Evolutionary conservation across 164 flowering plant genomes (phyloP).

Genomic region (Aristolochia fimbriata): DNA sequence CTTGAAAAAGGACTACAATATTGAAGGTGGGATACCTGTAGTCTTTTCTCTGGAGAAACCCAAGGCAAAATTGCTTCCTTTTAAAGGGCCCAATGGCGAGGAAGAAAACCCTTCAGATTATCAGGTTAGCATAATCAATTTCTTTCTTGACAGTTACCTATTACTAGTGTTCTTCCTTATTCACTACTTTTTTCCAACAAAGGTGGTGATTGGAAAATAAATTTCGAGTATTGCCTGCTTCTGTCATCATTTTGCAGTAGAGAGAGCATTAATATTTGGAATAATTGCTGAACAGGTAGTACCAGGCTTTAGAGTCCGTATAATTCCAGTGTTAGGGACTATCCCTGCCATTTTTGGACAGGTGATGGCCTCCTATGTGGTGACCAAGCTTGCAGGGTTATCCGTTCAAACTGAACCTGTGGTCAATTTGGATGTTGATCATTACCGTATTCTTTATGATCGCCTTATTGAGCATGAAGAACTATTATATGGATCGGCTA

Average conservation of each 20-base stretch:
- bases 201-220: not conserved
- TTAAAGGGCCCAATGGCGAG: slow-evolving; percentile 69
- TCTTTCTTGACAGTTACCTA: not conserved
- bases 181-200: not conserved
- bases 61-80: slow-evolving; percentile 86
- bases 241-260: too few relatives aligned
- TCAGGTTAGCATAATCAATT: slow-evolving; percentile 39
- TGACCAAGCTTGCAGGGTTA: slow-evolving; percentile 72
- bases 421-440: slow-evolving; percentile 76
- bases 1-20: slow-evolving; percentile 66
- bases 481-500: slow-evolving; percentile 54
- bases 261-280: too few relatives aligned
- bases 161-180: not conserved
- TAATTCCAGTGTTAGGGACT: slow-evolving; percentile 91
- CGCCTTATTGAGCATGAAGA: slow-evolving; percentile 98
- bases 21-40: slow-evolving; percentile 93
- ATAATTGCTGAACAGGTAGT: slow-evolving; percentile 39
- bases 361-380: slow-evolving; percentile 93
- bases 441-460: slow-evolving; percentile 72
- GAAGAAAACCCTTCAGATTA: slow-evolving; percentile 91
- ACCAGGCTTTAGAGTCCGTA: slow-evolving; percentile 92
- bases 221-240: too few relatives aligned
- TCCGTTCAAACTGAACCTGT: slow-evolving; percentile 77
- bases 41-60: slow-evolving; percentile 96
- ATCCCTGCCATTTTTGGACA: slow-evolving; percentile 98